phyloP scores from a whole-genome alignment of 805 yeast genomes.

The Cyberlindnera subsufficiens region DNA sequence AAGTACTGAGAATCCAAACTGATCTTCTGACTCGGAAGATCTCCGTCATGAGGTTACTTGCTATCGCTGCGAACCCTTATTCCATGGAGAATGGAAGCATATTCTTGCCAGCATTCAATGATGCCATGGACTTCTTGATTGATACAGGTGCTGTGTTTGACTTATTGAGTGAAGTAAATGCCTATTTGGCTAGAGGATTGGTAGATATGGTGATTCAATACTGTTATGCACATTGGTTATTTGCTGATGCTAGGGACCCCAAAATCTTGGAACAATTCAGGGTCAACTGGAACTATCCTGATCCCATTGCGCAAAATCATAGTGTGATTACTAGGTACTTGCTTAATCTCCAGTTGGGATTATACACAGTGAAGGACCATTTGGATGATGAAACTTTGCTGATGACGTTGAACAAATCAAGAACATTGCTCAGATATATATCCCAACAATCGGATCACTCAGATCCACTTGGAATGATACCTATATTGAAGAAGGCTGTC shows the following conservation, averaged over 20 bases:
- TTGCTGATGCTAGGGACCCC: conserved; percentile 14
- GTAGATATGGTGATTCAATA: conserved; percentile 38
- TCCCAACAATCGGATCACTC: conserved; percentile 20
- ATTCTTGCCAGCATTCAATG: conserved; percentile 32
- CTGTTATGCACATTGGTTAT: conserved; percentile 41
- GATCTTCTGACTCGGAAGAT: conserved; percentile 25
- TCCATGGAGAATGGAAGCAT: conserved; percentile 30
- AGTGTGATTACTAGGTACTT: conserved; percentile 28
- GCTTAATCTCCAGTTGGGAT: conserved; percentile 30
- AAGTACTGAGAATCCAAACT: background rate
- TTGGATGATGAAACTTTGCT: conserved; percentile 12
- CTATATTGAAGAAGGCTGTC: conserved; percentile 31
- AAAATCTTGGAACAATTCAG: conserved; percentile 20
- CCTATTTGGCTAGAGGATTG: conserved; percentile 25
- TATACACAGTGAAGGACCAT: conserved; percentile 16
- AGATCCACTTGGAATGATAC: conserved; percentile 28
- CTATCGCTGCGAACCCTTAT: conserved; percentile 27
- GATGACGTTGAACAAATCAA: conserved; percentile 16
- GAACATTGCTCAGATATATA: conserved; percentile 17
- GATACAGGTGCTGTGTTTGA: conserved; percentile 33
- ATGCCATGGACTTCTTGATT: conserved; percentile 33
- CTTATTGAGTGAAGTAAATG: conserved; percentile 19
- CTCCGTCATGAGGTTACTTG: conserved; percentile 27
- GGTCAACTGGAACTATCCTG: conserved; percentile 27
- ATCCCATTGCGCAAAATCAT: conserved; percentile 28